Conservation (phyloP, 1,284 basidiomycete species). For the Papiliotrema terrestris region DNA sequence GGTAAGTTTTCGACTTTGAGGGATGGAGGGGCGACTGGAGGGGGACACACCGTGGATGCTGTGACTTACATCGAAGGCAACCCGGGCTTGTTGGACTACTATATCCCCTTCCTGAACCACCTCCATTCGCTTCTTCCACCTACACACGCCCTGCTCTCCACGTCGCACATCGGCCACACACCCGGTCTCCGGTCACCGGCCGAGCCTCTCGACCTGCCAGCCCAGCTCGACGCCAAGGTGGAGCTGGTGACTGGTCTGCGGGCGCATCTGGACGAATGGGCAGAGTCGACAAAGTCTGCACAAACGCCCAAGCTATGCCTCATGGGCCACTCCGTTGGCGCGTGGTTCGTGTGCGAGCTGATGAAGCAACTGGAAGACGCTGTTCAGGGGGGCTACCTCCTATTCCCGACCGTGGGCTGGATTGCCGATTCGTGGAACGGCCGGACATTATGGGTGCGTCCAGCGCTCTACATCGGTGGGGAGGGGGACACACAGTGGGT, state of each 20-base stretch:
- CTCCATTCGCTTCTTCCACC: slow-evolving; percentile 38
- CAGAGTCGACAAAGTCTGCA: slow-evolving; percentile 3
- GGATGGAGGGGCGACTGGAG: background rate
- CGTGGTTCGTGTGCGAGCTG: slow-evolving; percentile 39
- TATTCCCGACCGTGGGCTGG: slow-evolving; percentile 44
- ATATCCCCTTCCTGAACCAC: slow-evolving; percentile 41
- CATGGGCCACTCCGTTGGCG: slow-evolving; percentile 46
- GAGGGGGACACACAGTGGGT: too few relatives aligned
- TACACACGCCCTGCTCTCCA: slow-evolving; percentile 39
- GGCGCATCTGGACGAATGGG: slow-evolving; percentile 27
- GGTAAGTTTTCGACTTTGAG: slow-evolving; percentile 16
- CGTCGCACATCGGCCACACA: slow-evolving; percentile 46
- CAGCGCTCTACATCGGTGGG: too few relatives aligned
- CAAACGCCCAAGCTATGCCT: slow-evolving; percentile 27
- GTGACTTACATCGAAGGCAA: slow-evolving; percentile 36
- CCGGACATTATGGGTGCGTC: slow-evolving; percentile 37
- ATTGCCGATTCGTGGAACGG: slow-evolving; percentile 42
- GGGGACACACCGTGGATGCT: background rate
- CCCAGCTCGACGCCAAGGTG: slow-evolving; percentile 41
- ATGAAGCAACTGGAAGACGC: slow-evolving; percentile 22
- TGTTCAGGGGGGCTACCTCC: slow-evolving; percentile 28
- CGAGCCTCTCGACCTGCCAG: slow-evolving; percentile 29
- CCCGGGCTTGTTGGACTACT: slow-evolving; percentile 47
- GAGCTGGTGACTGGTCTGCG: slow-evolving; percentile 34
- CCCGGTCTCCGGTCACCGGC: slow-evolving; percentile 19